A percentile compares a stretch with the other conserved stretches of the same genome.
phyloP scores from a whole-genome alignment of 192 early-diverging fungal species.

The Umbelopsis isabellina region DNA sequence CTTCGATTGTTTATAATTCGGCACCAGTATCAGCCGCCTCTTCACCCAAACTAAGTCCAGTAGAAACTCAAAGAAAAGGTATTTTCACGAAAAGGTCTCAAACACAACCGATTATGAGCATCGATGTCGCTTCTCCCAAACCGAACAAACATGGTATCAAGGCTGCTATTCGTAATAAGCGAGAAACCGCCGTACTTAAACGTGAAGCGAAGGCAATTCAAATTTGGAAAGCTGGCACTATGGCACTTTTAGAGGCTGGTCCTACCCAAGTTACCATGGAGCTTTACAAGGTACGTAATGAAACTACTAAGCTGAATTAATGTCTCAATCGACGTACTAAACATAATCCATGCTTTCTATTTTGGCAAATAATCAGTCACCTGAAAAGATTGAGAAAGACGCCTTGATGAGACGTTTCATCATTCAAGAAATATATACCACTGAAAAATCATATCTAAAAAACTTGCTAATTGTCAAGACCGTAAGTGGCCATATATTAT shows the following conservation, averaged over 20 bases:
- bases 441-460: slow-evolving; percentile 32
- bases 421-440: slow-evolving; percentile 31
- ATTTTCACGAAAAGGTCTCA: background rate
- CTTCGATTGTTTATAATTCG: background rate
- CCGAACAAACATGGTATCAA: background rate
- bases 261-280: background rate
- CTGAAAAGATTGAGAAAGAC: slow-evolving; percentile 7
- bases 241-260: background rate
- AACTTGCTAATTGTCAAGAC: slow-evolving; percentile 21
- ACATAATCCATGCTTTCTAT: too few species aligned
- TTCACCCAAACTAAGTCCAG: background rate
- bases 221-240: background rate
- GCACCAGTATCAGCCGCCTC: slow-evolving; percentile 13
- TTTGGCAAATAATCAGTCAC: background rate
- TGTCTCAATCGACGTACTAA: too few species aligned
- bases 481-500: slow-evolving; percentile 5
- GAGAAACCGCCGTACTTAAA: slow-evolving; percentile 12
- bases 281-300: background rate
- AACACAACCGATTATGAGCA: background rate
- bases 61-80: slow-evolving; percentile 8
- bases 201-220: background rate
- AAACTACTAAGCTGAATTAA: too few species aligned
- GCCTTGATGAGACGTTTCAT: slow-evolving; percentile 33
- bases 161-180: slow-evolving; percentile 11
- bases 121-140: background rate